Evolutionary conservation across 169 alveolate species (phyloP), one percentile per base, ranked within the genome.

Genomic region (Plasmodium relictum): DNA sequence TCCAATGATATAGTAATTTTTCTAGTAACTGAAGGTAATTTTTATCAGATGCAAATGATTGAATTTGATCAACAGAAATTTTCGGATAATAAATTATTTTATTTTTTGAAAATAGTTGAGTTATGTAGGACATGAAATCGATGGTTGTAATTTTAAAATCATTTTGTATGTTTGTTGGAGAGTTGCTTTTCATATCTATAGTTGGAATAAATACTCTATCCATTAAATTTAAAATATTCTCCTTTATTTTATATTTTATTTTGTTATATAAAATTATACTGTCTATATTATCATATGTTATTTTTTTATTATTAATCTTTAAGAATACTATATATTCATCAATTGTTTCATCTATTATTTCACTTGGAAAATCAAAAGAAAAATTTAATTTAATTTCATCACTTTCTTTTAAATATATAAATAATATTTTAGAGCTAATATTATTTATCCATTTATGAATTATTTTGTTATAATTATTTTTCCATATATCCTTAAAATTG

Each of bases 81-180:
- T 83, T 83, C 2, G 91, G 91, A 68, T 83, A 83, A 20, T 83
- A 83, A 54, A 83, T 83, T 68, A 83, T 18, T 68, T 83, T 54
- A 41, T 83, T 83, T 31, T 83, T 65, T 4, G 73, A 39, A 68
- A 83, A 83, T 39, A 83, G 18, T 54, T 83, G 91, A 20, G 91
- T 83, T 37, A 83, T 83, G 31, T 83, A 68, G 0, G 91, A 52
- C 91, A 83, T 83, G 68, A 83, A 83, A 62, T 83, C 91, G 24
- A 83, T 68, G 20, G 91, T 83, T 6, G 80, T 83, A 31, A 83
- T 83, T 16, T 83, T 83, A 37, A 83, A 83, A 45, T 83, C 91
- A 61, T 83, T 66, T 83, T 66, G 83, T 83, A 83, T 68, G 24
- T 68, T 83, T 66, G 68, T 83, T 6, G 91, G 73, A 6, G 73